Evolutionary conservation across 208 protist species (phyloP).

Genomic region (Leptomonas pyrrhocoris): DNA sequence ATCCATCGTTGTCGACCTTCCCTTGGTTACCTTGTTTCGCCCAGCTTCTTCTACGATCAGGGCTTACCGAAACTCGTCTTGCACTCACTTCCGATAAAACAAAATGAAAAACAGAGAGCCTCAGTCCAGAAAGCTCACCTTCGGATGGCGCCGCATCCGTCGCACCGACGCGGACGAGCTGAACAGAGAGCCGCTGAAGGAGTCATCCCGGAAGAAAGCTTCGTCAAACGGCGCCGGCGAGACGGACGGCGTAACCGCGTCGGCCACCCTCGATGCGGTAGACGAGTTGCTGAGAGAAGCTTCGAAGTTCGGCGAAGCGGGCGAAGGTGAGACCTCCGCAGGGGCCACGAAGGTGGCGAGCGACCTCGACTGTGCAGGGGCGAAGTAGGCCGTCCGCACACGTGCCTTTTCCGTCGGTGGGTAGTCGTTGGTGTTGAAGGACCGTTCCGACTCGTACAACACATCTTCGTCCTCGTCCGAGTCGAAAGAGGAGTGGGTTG

Average conservation of each 20-base stretch:
- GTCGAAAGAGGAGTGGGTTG: conserved; percentile 7
- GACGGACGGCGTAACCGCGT: neutral
- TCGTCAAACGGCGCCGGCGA: neutral
- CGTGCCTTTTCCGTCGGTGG: neutral
- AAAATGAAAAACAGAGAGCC: neutral
- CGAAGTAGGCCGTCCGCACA: neutral
- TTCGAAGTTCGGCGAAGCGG: neutral
- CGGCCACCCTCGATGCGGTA: neutral
- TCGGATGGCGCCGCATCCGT: conserved; percentile 15
- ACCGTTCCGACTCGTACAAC: neutral
- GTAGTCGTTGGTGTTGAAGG: neutral
- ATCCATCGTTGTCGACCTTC: neutral
- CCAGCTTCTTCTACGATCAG: no score
- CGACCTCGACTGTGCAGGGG: neutral
- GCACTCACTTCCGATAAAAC: neutral
- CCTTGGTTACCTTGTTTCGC: no score
- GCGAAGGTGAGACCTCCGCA: neutral
- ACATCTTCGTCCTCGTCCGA: neutral
- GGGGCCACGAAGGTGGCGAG: neutral
- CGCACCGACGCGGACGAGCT: conserved; percentile 3
- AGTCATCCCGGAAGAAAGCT: neutral
- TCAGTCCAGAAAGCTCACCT: conserved; percentile 16
- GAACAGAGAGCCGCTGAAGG: conserved; percentile 2
- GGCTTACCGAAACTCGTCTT: no score
- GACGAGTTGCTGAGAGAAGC: neutral